Evolutionary conservation across 257 asterid genomes (phyloP), one percentile per base, ranked within the genome.

Genomic region (Mentha longifolia): DNA sequence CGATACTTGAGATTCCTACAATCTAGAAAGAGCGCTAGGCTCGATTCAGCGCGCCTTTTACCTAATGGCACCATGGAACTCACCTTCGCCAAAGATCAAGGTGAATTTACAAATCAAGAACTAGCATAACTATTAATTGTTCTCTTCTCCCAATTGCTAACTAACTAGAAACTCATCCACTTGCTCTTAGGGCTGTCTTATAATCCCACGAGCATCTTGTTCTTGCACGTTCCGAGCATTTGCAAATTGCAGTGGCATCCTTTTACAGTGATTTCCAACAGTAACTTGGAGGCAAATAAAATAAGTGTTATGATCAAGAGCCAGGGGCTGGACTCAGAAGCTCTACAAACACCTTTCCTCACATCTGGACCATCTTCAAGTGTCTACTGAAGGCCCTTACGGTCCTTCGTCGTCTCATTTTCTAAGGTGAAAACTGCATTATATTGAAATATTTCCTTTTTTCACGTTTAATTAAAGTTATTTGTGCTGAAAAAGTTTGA

Each of bases 61-160:
- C 92, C 94, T 31, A 82, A 78, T 12, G 84, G 81, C 19, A 78
- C 84, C 65, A 76, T 80, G 75, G 96, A 89, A 69, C 80, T 87
- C 4, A 87, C 82, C 47, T 89, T 89, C 43, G 80, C 89, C 77
- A 89, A 89, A 79, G 79, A 62, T 82, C 85, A 88, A 85, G 86
- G 94, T 83, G 13, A 67, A 22, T 22, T 22, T 22, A 22, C 25
- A 22, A 22, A 22, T 22, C 25, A 22, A 22, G 25, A 22, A 22
- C 25, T 22, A 22, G 25, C 25, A 22, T 22, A 22, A 22, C 25
- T 22, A 22, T 22, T 22, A 22, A 22, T 22, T 22, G 25, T 22
- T 22, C 25, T 22, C 25, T 22, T 22, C 25, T 22, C 25, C 25
- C 25, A 22, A 22, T 22, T 22, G 25, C 25, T 22, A 22, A 22